Base-by-base conservation (phyloP, 371 early-diverging fungal genomes). In the Mortierella sp. region DNA sequence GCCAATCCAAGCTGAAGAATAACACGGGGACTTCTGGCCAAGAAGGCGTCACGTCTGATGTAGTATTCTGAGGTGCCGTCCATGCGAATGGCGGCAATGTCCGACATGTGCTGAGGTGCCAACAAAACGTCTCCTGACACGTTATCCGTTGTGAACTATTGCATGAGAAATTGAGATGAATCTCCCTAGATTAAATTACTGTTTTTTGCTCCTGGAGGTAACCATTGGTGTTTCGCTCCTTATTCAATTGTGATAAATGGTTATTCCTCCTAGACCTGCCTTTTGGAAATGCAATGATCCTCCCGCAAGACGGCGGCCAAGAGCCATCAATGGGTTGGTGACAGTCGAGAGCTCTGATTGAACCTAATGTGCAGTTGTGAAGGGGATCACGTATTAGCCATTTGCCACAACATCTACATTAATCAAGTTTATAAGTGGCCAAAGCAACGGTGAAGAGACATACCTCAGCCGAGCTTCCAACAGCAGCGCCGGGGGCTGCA, bases 1-100 rank as follows among this genome's bases (percentile, higher is more conserved):
- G 85, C 79, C 81, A 89, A 75, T 26, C 94, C 93, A 80, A 92
- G 88, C 77, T 89, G 91, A 81, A 93, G 80, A 19, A 91, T 84
- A 6, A 96, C 92, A 50, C 94, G 92, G 52, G 91, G 90, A 38
- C 93, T 93, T 76, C 91, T 91, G 24, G 95, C 96, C 60, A 96
- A 80, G 76, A 95, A 90, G 19, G 95, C 91, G 57, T 92, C 92
- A n/a, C 93, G 91, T 73, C 95, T 90, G 70, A 96, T 89, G 77
- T 90, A 93, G 75, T 94, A 94, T 72, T 94, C 94, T 14, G 90
- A 89, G 3, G 89, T 88, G 21, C 93, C 94, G 47, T 91, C 90
- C 78, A 95, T 82, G 38, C 92, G 88, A 57, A 96, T 90, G 8
- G 91, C 91, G 2, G 92, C 91, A 76, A 95, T 92, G 55, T 94